phyloP scores from a whole-genome alignment of 2,329 filamentous ascomycete species.

The Epichloe glyceriae region DNA sequence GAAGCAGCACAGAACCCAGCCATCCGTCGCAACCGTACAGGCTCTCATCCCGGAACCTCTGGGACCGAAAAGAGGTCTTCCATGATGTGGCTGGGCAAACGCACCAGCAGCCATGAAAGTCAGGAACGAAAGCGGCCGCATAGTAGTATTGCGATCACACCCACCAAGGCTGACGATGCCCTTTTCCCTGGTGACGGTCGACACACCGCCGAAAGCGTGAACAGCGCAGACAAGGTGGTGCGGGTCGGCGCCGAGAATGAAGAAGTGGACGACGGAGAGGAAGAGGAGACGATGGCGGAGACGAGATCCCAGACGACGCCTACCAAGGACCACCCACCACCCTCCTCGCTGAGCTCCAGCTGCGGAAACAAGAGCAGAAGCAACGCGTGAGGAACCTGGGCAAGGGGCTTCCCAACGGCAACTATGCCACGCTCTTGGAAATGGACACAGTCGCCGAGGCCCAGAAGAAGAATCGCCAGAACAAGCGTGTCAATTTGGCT shows the following conservation, averaged over 20 bases:
- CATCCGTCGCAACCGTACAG: conserved; percentile 15
- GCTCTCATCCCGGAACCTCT: conserved; percentile 13
- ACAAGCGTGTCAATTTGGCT: conserved; percentile 69
- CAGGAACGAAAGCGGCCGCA: conserved; percentile 15
- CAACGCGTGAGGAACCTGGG: conserved; percentile 54
- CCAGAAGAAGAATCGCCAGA: conserved; percentile 60
- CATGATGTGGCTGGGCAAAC: conserved; percentile 34
- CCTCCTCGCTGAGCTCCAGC: conserved; percentile 78
- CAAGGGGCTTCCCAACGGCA: conserved; percentile 54
- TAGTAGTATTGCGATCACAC: conserved; percentile 13
- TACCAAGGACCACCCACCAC: conserved; percentile 73
- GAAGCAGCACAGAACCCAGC: conserved; percentile 29
- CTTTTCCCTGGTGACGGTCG: background rate
- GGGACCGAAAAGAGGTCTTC: conserved; percentile 34
- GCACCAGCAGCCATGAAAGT: conserved; percentile 18
- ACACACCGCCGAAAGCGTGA: background rate
- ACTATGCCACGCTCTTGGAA: conserved; percentile 81
- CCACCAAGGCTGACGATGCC: conserved; percentile 10
- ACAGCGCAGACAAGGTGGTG: conserved; percentile 6
- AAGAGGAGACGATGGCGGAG: conserved; percentile 26
- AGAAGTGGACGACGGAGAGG: conserved; percentile 13
- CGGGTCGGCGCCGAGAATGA: conserved; percentile 15
- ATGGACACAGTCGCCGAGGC: conserved; percentile 83
- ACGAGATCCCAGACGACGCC: conserved; percentile 33
- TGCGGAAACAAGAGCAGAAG: conserved; percentile 82